These are phyloP conservation scores for Aspergillus coremiiformis DNA, from an alignment of 495 filamentous ascomycete species.

Conservation along the genomic window DNA sequence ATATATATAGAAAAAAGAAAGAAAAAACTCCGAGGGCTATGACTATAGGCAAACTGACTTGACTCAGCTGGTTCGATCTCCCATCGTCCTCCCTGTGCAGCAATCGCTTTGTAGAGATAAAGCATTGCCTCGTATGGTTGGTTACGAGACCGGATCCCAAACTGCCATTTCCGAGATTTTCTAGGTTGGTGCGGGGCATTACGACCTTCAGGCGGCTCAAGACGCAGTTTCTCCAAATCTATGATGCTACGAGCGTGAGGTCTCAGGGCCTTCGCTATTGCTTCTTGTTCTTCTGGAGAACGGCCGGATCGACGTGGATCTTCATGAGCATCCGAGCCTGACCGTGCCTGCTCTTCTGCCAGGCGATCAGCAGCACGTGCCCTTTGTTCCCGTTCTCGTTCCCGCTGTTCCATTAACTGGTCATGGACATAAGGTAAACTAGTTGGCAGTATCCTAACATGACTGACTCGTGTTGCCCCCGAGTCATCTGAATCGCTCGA, in stretches of 20 bases:
- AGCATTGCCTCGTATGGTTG: conserved; percentile 87
- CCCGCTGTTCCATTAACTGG: conserved; percentile 74
- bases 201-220: conserved; percentile 61
- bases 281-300: conserved; percentile 67
- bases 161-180: conserved; percentile 86
- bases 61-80: conserved; percentile 43
- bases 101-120: conserved; percentile 85
- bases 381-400: conserved; percentile 39
- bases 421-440: conserved; percentile 84
- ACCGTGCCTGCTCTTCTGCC: conserved; percentile 23
- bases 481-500: conserved; percentile 24
- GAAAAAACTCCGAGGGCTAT: too few relatives aligned
- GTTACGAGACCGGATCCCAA: conserved; percentile 90
- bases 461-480: conserved; percentile 50
- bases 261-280: conserved; percentile 66
- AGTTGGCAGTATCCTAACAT: conserved; percentile 82
- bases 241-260: conserved; percentile 64
- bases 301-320: conserved; percentile 42
- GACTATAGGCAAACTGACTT: conserved; percentile 18
- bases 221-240: conserved; percentile 46
- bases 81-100: conserved; percentile 84
- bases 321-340: conserved; percentile 34
- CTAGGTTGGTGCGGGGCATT: conserved; percentile 52
- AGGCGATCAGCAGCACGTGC: conserved; percentile 22
- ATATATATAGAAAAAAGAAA: too few relatives aligned